Evolutionary conservation across 75 land plant species (phyloP), one percentile per base, ranked within the genome.

Genomic region (Adiantum capillusveneris): DNA sequence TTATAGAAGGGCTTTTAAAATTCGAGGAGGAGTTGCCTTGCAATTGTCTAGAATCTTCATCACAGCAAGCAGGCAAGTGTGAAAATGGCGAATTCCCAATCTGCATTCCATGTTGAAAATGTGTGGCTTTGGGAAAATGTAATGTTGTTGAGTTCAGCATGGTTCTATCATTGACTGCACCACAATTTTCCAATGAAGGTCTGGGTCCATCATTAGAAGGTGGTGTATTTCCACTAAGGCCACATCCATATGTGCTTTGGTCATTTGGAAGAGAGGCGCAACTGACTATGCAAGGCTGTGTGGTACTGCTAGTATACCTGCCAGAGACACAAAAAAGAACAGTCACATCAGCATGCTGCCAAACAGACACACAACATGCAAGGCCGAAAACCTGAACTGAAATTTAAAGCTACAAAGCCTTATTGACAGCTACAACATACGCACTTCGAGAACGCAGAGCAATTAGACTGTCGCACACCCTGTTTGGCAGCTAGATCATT

Each of bases 361-460:
- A n/a, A n/a, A n/a, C n/a, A n/a, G n/a, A n/a, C n/a, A n/a, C n/a
- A n/a, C n/a, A n/a, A n/a, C n/a, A n/a, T n/a, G n/a, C n/a, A n/a
- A n/a, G n/a, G n/a, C n/a, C n/a, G n/a, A n/a, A n/a, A n/a, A n/a
- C n/a, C n/a, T n/a, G n/a, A n/a, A n/a, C n/a, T n/a, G n/a, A n/a
- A n/a, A n/a, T n/a, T n/a, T n/a, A n/a, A n/a, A n/a, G n/a, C n/a
- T n/a, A n/a, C n/a, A n/a, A n/a, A n/a, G n/a, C n/a, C n/a, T n/a
- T n/a, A n/a, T n/a, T n/a, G n/a, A n/a, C n/a, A n/a, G 37, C 7
- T 9, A 34, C 3, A 52, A 31, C 5, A 29, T 27, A 30, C 43
- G 5, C 25, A 73, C 75, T 63, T 66, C 17, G 75, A 73, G 53
- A 73, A 73, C 0, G 75, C 75, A 25, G 75, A 73, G 26, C 70